phyloP scores from a whole-genome alignment of 148 eudicot genomes.

The Vaccinium corymbosum region DNA sequence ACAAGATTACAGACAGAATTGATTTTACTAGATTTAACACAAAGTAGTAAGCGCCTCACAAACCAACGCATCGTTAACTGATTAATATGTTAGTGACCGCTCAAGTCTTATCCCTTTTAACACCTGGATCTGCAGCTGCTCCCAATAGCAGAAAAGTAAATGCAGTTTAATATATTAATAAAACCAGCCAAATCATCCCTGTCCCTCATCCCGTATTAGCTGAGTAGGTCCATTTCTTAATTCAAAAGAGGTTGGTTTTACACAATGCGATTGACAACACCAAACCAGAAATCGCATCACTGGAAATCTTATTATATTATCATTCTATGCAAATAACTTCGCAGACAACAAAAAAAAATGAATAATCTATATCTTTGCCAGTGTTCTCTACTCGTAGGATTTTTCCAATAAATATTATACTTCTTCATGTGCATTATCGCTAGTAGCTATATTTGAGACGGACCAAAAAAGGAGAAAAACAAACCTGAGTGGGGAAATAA shows the following conservation, averaged over 20 bases:
- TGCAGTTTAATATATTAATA: not conserved
- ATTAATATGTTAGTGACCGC: not conserved
- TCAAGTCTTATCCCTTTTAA: not conserved
- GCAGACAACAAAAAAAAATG: not conserved
- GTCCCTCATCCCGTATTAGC: not conserved
- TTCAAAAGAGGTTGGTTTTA: not conserved
- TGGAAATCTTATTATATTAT: not conserved
- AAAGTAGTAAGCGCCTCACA: not conserved
- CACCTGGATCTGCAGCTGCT: not conserved
- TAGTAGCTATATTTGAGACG: not conserved
- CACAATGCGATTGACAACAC: not conserved
- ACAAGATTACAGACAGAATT: not conserved
- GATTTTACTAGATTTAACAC: not conserved
- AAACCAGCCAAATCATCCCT: not conserved
- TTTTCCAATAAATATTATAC: not conserved
- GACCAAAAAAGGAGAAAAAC: not conserved
- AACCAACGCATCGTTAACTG: too few relatives aligned
- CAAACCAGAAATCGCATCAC: not conserved
- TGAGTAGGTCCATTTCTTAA: not conserved
- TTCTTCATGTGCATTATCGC: not conserved
- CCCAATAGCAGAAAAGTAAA: not conserved
- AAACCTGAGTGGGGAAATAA: slow-evolving; percentile 53
- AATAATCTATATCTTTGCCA: not conserved
- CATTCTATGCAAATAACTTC: not conserved
- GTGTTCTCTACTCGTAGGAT: not conserved